Evolutionary conservation across 2,329 filamentous ascomycete genomes (phyloP).

Genomic region (Helicocarpus griseus): DNA sequence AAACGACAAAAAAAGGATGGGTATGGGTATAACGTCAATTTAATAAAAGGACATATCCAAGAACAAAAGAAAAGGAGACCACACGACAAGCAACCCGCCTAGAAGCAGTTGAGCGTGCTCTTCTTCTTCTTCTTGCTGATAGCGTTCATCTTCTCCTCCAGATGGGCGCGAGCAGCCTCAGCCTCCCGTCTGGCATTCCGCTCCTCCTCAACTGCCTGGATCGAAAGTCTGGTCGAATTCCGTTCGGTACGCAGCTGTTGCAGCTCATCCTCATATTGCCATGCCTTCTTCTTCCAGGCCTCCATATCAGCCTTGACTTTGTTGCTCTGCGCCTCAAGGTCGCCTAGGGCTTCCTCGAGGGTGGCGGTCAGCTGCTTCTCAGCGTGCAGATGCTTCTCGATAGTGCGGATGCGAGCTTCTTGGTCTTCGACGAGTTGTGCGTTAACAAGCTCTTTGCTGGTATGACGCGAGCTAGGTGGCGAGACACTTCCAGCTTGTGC

Average conservation of each 20-base stretch:
- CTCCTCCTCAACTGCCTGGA: conserved; percentile 94
- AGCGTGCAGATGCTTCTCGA: conserved; percentile 91
- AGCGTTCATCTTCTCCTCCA: conserved; percentile 91
- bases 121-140: conserved; percentile 86
- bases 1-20: not conserved
- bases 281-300: conserved; percentile 77
- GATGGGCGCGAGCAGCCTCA: conserved; percentile 75
- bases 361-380: conserved; percentile 95
- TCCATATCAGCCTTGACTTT: conserved; percentile 88
- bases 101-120: conserved; percentile 98
- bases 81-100: conserved; percentile 25
- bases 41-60: not conserved
- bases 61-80: not conserved
- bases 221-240: conserved; percentile 50
- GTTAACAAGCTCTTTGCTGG: conserved; percentile 70
- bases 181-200: conserved; percentile 83
- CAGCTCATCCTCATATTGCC: conserved; percentile 58
- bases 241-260: conserved; percentile 48
- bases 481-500: conserved; percentile 47
- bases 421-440: conserved; percentile 88
- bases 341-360: conserved; percentile 87
- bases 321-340: conserved; percentile 84
- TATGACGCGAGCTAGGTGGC: conserved; percentile 56
- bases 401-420: conserved; percentile 85
- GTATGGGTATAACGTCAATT: conserved; percentile 3